A percentile compares a stretch with the other conserved stretches of the same genome.
These are phyloP conservation scores for Hypoxylon perforatum DNA, from an alignment of 495 filamentous ascomycete genomes.

Conservation along the genomic window DNA sequence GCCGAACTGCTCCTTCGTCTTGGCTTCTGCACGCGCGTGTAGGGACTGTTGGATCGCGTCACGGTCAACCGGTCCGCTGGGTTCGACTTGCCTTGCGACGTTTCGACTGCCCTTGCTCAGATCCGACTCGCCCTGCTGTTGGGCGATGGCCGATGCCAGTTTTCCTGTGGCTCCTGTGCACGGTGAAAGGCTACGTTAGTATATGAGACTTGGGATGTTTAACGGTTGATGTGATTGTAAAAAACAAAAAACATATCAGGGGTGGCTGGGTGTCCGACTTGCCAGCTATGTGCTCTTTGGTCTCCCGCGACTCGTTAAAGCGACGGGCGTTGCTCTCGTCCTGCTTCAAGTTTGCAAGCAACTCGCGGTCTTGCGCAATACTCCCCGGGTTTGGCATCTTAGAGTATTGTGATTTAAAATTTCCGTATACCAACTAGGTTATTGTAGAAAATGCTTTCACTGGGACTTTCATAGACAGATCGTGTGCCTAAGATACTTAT, in stretches of 20 bases:
- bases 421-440: too few species aligned
- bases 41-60: slow-evolving; percentile 5
- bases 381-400: slow-evolving; percentile 1
- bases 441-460: too few species aligned
- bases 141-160: slow-evolving; percentile 2
- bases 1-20: slow-evolving; percentile 8
- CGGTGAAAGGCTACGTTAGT: not conserved
- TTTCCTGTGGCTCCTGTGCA: slow-evolving; percentile 4
- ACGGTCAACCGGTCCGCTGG: not conserved
- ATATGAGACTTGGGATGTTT: not conserved
- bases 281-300: slow-evolving; percentile 1
- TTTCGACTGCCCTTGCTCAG: not conserved
- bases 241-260: too few species aligned
- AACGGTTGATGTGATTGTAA: too few species aligned
- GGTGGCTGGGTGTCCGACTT: too few species aligned
- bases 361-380: not conserved
- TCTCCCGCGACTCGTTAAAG: not conserved
- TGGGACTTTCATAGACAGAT: too few species aligned
- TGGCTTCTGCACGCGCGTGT: slow-evolving; percentile 2
- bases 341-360: slow-evolving; percentile 6
- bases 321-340: slow-evolving; percentile 1
- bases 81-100: not conserved
- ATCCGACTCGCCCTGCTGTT: slow-evolving; percentile 1
- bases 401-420: not conserved
- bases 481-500: too few species aligned